Evolutionary conservation across 805 yeast species (phyloP).

Genomic region (Grigorovia transvaalensis): DNA sequence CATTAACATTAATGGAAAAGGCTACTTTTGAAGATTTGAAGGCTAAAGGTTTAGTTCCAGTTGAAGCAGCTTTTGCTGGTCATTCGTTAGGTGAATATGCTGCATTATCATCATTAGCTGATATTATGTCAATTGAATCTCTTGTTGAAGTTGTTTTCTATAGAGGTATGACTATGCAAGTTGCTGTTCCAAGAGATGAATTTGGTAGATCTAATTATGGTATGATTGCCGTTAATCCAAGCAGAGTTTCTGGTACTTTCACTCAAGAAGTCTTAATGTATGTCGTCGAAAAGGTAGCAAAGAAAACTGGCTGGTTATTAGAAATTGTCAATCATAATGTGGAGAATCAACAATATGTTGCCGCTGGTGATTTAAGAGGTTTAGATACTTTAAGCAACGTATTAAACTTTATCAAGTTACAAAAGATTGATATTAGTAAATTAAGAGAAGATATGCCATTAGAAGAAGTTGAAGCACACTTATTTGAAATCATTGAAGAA

Average conservation of each 20-base stretch:
- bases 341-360: constrained; percentile 95
- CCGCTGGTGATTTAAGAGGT: constrained; percentile 97
- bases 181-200: constrained; percentile 96
- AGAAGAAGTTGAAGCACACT: constrained; percentile 82
- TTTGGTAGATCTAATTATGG: constrained; percentile 96
- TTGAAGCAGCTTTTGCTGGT: constrained; percentile 93
- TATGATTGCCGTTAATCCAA: constrained; percentile 98
- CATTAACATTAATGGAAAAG: constrained; percentile 97
- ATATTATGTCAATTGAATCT: constrained; percentile 97
- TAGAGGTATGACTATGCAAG: constrained; percentile 99
- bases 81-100: constrained; percentile 99
- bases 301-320: constrained; percentile 82
- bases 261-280: constrained; percentile 87
- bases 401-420: constrained; percentile 82
- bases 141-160: constrained; percentile 96
- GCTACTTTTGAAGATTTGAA: constrained; percentile 97
- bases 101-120: constrained; percentile 92
- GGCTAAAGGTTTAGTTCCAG: constrained; percentile 88
- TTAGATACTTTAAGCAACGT: constrained; percentile 89
- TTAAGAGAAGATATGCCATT: constrained; percentile 71
- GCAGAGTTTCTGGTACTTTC: constrained; percentile 81
- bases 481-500: constrained; percentile 79
- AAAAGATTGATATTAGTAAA: constrained; percentile 87
- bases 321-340: constrained; percentile 98
- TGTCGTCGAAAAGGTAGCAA: constrained; percentile 80